Percentiles rank a stretch among this genome's conserved stretches.
Evolutionary conservation across 1,284 basidiomycete genomes (phyloP).

Genomic region (Leccinum subfulvum): DNA sequence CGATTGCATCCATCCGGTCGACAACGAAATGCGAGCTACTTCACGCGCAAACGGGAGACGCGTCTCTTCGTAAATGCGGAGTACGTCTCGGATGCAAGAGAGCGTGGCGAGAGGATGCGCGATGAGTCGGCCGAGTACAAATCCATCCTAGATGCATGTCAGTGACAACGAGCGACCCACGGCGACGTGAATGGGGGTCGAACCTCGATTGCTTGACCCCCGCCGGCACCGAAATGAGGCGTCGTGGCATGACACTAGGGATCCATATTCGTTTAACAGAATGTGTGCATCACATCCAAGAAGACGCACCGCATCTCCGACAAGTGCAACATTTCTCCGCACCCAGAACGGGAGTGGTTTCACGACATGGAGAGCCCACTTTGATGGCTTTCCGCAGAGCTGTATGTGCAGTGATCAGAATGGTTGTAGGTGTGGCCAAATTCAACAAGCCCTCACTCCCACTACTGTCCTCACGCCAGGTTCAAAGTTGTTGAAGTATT

Average conservation of each 20-base stretch:
- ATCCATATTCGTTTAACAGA: not conserved
- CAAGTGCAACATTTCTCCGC: constrained; percentile 31
- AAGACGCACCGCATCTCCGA: constrained; percentile 37
- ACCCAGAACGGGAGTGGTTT: constrained; percentile 34
- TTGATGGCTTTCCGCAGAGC: constrained; percentile 24
- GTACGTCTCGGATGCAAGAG: constrained; percentile 19
- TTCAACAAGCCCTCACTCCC: constrained; percentile 30
- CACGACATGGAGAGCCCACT: constrained; percentile 34
- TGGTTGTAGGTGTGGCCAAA: no score
- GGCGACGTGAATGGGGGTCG: not conserved
- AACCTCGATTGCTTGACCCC: constrained; percentile 34
- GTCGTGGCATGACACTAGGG: constrained; percentile 34
- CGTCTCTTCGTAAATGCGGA: constrained; percentile 33
- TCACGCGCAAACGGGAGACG: constrained; percentile 25
- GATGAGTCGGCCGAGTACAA: constrained; percentile 35
- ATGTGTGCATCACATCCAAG: not conserved
- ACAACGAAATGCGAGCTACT: constrained; percentile 13
- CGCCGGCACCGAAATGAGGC: constrained; percentile 30
- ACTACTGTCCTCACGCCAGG: constrained; percentile 41
- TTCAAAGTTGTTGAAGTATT: constrained; percentile 41
- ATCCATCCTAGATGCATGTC: constrained; percentile 32
- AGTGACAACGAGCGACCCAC: not conserved
- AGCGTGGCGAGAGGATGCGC: constrained; percentile 25
- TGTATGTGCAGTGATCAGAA: not conserved
- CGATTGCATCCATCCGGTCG: constrained; percentile 14